Base-by-base conservation (phyloP, 805 yeast genomes). In the Hanseniaspora mollemarum region DNA sequence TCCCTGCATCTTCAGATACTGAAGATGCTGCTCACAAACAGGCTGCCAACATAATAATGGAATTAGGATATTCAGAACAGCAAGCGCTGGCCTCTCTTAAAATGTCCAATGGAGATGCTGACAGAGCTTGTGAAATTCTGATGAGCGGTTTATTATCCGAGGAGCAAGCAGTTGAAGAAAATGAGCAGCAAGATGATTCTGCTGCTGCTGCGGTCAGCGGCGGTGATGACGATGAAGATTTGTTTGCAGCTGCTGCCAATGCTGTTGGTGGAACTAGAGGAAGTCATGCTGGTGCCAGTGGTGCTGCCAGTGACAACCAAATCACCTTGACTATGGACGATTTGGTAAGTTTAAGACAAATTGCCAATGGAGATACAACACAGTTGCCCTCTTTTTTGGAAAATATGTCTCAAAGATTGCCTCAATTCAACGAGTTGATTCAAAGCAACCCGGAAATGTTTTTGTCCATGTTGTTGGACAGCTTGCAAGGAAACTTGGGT, bases 31-130 rank as follows among this genome's bases (percentile, higher is more conserved):
- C 64, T 1, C 53, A 60, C 59, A 54, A 84, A 59, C 76, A 80
- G 28, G 85, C 94, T 31, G 76, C 90, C 53, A 74, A 72, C 53
- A 82, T 82, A 62, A 87, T 92, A 65, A 77, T 87, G 80, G 96
- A 86, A 58, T 87, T 92, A 96, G 98, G 98, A 8, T 92, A 87
- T 62, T 86, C 83, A 46, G 79, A 94, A 59, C 75, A 78, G 16
- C 85, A 86, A 62, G 96, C 87, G 24, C 94, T 86, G 67, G 76
- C 79, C 42, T 98, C 98, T 0, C 70, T 92, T 63, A 79, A 94
- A 59, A 95, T 95, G 15, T 97, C 98, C 1, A 92, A 80, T 70
- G 90, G 90, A 69, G 88, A 92, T 67, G 97, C 98, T 19, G 97
- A 90, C 64, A 80, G 98, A 60, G 98, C 98, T 0, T 97, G 92